Evolutionary conservation across 108 stramenopile species (phyloP), one percentile per base, ranked within the genome.

Genomic region (Nitzschia inconspicua): DNA sequence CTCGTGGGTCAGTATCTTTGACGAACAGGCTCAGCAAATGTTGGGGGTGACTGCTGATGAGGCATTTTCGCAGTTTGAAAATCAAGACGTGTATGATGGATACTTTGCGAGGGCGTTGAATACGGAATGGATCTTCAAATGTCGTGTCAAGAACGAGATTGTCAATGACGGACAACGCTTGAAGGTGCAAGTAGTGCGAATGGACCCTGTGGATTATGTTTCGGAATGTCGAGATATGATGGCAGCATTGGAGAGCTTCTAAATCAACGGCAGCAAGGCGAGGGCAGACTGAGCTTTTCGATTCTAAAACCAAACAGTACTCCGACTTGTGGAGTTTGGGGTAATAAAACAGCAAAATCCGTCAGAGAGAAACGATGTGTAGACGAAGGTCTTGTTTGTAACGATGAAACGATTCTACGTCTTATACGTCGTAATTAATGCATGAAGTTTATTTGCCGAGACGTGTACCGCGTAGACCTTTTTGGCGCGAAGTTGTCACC

Each of bases 1-100:
- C 20, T 75, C 85, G 1, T 98, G 95, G 95, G 91, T 96, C 23
- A 88, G 83, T 13, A 57, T 92, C 19, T 98, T 96, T 76, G 89
- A 98, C 62, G 95, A 96, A 28, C 79, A 85, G 52, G 95, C 92
- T 2, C 57, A 85, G 66, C 47, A 60, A 9, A 39, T 98, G 27
- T 75, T 94, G 32, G 85, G 86, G 10, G 62, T 65, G n/a, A 88
- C 78, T 27, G 97, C 97, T 16, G 87, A 98, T 61, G 80, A 92
- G 30, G 68, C 78, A 25, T 76, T 71, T 41, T 65, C 44, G 44
- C 64, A 75, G 37, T 55, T 47, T 28, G 51, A 57, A 10, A 66
- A 78, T 34, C 81, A 73, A 60, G 84, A 88, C 48, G 27, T 57
- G 18, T 94, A 91, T 64, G 86, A 94, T 44, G 65, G 72, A 3